Percentiles rank a stretch among this genome's conserved stretches.
These are phyloP conservation scores for Rhizomucor miehei DNA, from an alignment of 371 early-diverging fungal genomes.

Conservation along the genomic window DNA sequence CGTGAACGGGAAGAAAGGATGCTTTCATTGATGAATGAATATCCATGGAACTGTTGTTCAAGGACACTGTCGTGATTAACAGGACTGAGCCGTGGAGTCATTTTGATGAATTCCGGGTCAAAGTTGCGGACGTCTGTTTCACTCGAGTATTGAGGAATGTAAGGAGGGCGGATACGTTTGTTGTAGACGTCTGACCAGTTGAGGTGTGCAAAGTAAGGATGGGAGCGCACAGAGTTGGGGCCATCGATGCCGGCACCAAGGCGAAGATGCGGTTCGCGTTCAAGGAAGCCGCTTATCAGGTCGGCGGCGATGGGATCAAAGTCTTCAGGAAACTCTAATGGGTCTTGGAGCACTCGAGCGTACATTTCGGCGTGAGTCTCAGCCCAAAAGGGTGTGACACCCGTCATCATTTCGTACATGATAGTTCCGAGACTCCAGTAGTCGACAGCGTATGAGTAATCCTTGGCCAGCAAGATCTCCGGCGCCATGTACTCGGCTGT, in stretches of 20 bases:
- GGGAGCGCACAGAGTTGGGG: constrained; percentile 58
- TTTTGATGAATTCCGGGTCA: constrained; percentile 56
- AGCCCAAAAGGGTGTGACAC: constrained; percentile 76
- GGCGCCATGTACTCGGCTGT: constrained; percentile 92
- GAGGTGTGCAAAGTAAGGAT: constrained; percentile 64
- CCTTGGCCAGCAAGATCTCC: constrained; percentile 78
- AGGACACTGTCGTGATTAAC: no score
- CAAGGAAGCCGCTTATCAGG: constrained; percentile 60
- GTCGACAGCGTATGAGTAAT: constrained; percentile 89
- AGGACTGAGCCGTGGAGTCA: constrained; percentile 38
- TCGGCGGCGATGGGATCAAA: constrained; percentile 53
- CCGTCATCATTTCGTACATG: constrained; percentile 80
- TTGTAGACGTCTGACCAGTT: constrained; percentile 69
- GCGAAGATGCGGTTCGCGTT: constrained; percentile 65
- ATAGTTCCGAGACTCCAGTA: constrained; percentile 97
- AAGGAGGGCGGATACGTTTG: constrained; percentile 57
- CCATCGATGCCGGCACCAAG: constrained; percentile 61
- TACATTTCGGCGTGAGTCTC: constrained; percentile 79
- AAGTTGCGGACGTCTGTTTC: constrained; percentile 63
- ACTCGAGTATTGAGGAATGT: constrained; percentile 46
- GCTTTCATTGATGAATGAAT: no score
- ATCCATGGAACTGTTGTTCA: no score
- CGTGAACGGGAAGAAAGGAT: no score
- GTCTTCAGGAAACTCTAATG: constrained; percentile 66
- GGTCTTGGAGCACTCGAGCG: constrained; percentile 67